These are phyloP conservation scores for Adenanthera pavonina DNA, from an alignment of 306 rosid species.

Conservation along the genomic window DNA sequence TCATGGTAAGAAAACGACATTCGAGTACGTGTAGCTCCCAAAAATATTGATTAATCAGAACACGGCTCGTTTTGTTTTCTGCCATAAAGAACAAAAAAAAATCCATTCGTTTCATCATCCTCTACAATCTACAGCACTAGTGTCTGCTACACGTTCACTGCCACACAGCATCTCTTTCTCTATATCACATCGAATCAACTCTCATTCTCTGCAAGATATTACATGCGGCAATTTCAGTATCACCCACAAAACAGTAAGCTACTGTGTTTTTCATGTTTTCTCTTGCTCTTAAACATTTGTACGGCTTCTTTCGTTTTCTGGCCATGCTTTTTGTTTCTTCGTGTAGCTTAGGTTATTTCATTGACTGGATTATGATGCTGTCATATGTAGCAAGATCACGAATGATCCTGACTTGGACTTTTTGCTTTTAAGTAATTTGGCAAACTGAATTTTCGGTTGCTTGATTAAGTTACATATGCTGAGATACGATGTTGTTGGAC, in stretches of 20 bases:
- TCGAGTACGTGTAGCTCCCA: neutral
- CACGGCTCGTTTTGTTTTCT: neutral
- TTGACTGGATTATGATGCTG: neutral
- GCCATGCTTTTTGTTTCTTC: neutral
- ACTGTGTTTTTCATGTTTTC: neutral
- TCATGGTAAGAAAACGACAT: neutral
- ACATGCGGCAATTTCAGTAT: neutral
- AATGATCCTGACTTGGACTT: neutral
- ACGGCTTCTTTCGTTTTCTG: neutral
- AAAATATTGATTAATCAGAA: neutral
- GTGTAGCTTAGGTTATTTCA: neutral
- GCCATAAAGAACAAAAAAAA: neutral
- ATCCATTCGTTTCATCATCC: neutral
- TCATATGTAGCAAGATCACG: neutral
- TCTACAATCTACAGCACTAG: neutral
- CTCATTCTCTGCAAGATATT: neutral
- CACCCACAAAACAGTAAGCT: neutral
- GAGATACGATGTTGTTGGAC: neutral
- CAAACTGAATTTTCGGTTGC: neutral
- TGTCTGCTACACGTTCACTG: neutral
- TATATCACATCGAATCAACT: neutral
- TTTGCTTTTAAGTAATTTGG: neutral
- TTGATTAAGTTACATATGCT: neutral
- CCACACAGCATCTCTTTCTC: neutral
- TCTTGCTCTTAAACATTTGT: neutral